These are phyloP conservation scores for Tetrapisispora namnaoensis DNA, from an alignment of 805 yeast species.

Conservation along the genomic window DNA sequence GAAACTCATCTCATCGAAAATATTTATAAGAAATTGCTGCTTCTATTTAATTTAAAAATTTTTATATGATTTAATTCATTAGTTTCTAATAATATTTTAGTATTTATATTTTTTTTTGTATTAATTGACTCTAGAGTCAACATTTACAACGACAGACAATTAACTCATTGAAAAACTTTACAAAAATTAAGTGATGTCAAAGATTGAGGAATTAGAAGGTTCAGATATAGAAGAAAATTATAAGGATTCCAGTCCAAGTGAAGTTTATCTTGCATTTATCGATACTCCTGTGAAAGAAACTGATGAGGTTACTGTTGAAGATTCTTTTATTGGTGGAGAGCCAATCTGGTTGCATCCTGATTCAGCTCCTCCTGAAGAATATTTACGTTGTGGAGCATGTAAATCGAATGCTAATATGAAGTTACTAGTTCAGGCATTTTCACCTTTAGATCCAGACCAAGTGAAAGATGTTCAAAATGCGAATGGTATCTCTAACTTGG, in stretches of 20 bases:
- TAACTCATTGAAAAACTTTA: not conserved
- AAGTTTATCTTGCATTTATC: conserved; percentile 51
- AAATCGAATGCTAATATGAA: conserved; percentile 40
- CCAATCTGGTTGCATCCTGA: conserved; percentile 72
- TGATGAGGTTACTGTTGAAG: conserved; percentile 39
- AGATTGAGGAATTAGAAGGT: conserved; percentile 7
- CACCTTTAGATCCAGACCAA: conserved; percentile 50
- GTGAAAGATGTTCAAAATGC: conserved; percentile 14
- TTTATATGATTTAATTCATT: too few relatives aligned
- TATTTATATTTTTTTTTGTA: not conserved
- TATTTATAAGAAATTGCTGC: too few relatives aligned
- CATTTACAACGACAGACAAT: not conserved
- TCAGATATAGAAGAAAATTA: conserved; percentile 21
- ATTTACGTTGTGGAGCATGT: conserved; percentile 61
- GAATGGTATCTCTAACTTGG: conserved; percentile 7
- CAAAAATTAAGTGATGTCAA: not conserved
- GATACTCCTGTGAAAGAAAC: conserved; percentile 46
- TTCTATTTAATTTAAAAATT: too few relatives aligned
- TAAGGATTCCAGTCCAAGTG: conserved; percentile 17
- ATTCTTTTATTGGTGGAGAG: conserved; percentile 55
- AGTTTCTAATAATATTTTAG: not conserved
- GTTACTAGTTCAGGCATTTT: conserved; percentile 66
- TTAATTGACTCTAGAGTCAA: not conserved
- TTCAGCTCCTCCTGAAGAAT: conserved; percentile 45
- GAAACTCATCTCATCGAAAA: not conserved